Evolutionary conservation across 768 basidiomycete genomes (phyloP).

Genomic region (Steccherinum ochraceum): DNA sequence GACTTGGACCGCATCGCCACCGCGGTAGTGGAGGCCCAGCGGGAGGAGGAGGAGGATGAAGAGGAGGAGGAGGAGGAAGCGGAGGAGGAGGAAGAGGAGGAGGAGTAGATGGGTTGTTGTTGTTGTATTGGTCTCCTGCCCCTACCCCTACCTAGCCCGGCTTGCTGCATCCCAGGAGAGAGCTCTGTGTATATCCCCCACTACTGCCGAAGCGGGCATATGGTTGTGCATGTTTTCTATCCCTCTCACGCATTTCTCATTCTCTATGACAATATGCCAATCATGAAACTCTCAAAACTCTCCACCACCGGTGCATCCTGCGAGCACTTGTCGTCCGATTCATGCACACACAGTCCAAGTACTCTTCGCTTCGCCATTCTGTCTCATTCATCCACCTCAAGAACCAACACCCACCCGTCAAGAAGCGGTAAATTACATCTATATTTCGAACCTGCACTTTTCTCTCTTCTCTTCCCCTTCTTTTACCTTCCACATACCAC

Average conservation of each 20-base stretch:
- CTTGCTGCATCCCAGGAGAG: too few relatives aligned
- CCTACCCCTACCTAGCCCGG: too few relatives aligned
- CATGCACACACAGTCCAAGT: too few relatives aligned
- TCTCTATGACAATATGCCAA: background rate
- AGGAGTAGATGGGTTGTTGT: background rate
- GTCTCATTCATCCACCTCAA: background rate
- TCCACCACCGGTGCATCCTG: background rate
- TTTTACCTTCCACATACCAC: background rate
- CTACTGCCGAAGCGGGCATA: background rate
- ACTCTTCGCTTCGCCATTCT: too few relatives aligned
- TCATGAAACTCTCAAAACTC: background rate
- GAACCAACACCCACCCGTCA: background rate
- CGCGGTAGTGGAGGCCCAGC: conserved; percentile 73
- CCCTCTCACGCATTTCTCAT: background rate
- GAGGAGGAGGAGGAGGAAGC: conserved; percentile 69
- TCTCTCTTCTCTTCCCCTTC: background rate
- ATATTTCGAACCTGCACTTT: background rate
- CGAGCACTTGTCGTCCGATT: too few relatives aligned
- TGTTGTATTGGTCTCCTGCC: background rate
- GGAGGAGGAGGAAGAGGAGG: conserved; percentile 41
- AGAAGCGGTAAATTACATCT: background rate
- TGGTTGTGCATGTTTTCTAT: background rate
- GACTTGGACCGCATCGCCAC: conserved; percentile 94
- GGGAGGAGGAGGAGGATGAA: conserved; percentile 69
- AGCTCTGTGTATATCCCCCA: background rate